Evolutionary conservation across 371 early-diverging fungal genomes (phyloP).

Genomic region (Mortierella sp.): DNA sequence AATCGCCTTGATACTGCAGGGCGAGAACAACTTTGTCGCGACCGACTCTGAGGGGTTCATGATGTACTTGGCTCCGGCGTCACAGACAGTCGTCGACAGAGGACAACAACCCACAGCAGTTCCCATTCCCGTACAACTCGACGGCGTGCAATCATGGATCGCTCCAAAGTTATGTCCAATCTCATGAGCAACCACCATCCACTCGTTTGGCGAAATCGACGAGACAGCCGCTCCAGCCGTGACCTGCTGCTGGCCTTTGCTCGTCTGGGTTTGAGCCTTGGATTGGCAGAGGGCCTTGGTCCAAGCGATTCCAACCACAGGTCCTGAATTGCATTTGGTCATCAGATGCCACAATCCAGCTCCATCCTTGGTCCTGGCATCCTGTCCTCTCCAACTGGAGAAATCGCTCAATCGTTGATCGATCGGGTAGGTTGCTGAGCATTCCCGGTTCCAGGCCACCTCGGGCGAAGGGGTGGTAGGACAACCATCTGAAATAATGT

Average conservation of each 20-base stretch:
- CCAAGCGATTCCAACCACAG: constrained; percentile 97
- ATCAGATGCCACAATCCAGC: constrained; percentile 96
- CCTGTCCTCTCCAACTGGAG: constrained; percentile 88
- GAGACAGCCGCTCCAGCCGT: constrained; percentile 92
- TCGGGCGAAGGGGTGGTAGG: constrained; percentile 60
- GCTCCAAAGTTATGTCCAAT: constrained; percentile 94
- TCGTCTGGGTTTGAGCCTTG: constrained; percentile 59
- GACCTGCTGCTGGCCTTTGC: constrained; percentile 51
- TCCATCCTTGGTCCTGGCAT: constrained; percentile 67
- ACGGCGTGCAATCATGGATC: constrained; percentile 76
- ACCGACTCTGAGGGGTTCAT: constrained; percentile 90
- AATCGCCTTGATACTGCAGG: constrained; percentile 82
- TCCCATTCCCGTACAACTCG: constrained; percentile 60
- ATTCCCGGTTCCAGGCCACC: constrained; percentile 85
- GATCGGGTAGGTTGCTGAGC: constrained; percentile 80
- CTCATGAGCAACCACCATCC: constrained; percentile 97
- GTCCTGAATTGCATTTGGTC: constrained; percentile 89
- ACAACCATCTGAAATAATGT: constrained; percentile 74
- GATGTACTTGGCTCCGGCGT: constrained; percentile 80
- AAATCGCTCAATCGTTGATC: constrained; percentile 90
- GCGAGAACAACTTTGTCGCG: constrained; percentile 67
- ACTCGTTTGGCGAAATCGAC: constrained; percentile 83
- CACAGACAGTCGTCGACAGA: constrained; percentile 71
- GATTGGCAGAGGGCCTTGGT: constrained; percentile 81
- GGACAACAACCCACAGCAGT: constrained; percentile 80